These are phyloP conservation scores for Agroathelia rolfsii DNA, from an alignment of 1,284 basidiomycete genomes.

Conservation along the genomic window DNA sequence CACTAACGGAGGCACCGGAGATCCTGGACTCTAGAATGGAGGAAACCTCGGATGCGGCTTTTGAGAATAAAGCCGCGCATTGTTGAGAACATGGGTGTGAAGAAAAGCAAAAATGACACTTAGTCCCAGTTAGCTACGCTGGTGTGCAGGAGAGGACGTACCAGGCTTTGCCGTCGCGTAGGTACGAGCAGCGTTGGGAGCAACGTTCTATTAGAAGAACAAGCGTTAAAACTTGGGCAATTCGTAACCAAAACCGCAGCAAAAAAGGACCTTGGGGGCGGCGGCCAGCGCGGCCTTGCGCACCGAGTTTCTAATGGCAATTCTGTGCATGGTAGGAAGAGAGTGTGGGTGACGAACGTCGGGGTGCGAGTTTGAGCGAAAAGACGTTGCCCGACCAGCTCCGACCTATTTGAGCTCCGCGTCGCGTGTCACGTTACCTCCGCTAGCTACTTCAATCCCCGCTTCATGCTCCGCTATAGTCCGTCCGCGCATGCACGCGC, in stretches of 20 bases:
- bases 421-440: no score
- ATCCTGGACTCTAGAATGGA: constrained; percentile 99
- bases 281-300: constrained; percentile 65
- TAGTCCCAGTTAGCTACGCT: constrained; percentile 15
- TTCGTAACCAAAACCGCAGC: constrained; percentile 12
- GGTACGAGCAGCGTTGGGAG: constrained; percentile 55
- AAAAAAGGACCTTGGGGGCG: constrained; percentile 43
- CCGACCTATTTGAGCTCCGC: no score
- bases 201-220: constrained; percentile 33
- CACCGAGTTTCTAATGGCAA: constrained; percentile 78
- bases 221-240: constrained; percentile 17
- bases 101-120: constrained; percentile 14
- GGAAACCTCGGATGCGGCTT: constrained; percentile 97
- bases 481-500: no score
- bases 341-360: constrained; percentile 25
- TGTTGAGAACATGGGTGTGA: constrained; percentile 27
- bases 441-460: no score
- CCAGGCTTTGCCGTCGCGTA: constrained; percentile 98
- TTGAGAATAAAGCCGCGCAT: constrained; percentile 21
- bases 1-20: constrained; percentile 81
- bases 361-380: constrained; percentile 21
- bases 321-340: constrained; percentile 71
- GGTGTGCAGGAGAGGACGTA: constrained; percentile 31
- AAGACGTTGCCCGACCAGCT: no score
- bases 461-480: no score